These are phyloP conservation scores for Zygotorulaspora danielsina DNA, from an alignment of 805 yeast genomes.

Conservation along the genomic window DNA sequence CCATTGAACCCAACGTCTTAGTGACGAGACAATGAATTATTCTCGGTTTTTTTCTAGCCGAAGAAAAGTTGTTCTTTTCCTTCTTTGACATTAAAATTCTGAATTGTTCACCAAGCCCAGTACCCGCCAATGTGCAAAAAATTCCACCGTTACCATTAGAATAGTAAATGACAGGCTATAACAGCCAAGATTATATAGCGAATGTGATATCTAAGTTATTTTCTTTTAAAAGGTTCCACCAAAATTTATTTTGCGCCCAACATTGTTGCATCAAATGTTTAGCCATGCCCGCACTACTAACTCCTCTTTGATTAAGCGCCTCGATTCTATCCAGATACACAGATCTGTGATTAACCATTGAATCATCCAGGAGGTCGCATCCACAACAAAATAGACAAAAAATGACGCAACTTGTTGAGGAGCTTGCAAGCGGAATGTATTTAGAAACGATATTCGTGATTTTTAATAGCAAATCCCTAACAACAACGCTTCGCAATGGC, in stretches of 20 bases:
- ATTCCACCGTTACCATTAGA: no score
- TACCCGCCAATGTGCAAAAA: no score
- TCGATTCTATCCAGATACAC: constrained; percentile 16
- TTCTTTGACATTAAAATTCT: no score
- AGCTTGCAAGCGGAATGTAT: constrained; percentile 26
- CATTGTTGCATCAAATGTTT: constrained; percentile 22
- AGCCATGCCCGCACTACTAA: constrained; percentile 22
- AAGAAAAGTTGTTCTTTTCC: no score
- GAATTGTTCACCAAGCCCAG: no score
- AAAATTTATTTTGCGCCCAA: constrained; percentile 19
- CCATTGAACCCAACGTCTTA: no score
- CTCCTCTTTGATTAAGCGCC: constrained; percentile 15
- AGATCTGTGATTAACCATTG: constrained; percentile 13
- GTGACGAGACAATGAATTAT: no score
- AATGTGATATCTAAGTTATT: constrained; percentile 20
- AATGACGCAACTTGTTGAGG: constrained; percentile 19
- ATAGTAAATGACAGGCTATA: no score
- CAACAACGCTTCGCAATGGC: constrained; percentile 43
- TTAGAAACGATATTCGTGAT: constrained; percentile 15
- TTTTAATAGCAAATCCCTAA: constrained; percentile 34
- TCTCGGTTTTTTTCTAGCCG: no score
- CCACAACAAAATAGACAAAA: constrained; percentile 25
- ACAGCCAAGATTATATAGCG: constrained; percentile 28
- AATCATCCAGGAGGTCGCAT: constrained; percentile 19
- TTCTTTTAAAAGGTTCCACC: constrained; percentile 25